These are phyloP conservation scores for Oxytropis ochrocephala DNA, from an alignment of 306 rosid genomes.

Conservation along the genomic window DNA sequence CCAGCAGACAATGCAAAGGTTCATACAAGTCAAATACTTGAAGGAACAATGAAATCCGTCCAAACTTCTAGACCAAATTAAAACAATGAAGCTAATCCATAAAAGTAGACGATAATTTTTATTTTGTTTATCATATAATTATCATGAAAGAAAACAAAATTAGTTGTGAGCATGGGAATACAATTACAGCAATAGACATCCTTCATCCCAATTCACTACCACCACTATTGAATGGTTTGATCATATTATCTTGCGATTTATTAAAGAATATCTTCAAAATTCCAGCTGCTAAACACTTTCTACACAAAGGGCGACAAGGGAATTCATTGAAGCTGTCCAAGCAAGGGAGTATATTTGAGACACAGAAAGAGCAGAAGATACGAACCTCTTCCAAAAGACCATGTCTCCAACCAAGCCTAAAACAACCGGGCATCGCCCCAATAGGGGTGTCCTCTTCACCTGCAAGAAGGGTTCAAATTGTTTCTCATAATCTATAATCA, in stretches of 20 bases:
- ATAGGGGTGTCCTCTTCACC: conserved; percentile 89
- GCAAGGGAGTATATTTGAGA: not conserved
- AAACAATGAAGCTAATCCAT: not conserved
- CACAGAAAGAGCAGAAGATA: not conserved
- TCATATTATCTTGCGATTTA: not conserved
- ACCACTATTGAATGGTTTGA: not conserved
- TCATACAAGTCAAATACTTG: conserved; percentile 6
- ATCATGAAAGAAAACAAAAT: not conserved
- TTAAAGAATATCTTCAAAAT: not conserved
- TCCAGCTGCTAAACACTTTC: not conserved
- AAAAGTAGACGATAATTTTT: not conserved
- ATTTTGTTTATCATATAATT: not conserved
- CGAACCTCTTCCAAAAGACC: conserved; percentile 90
- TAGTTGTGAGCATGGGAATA: not conserved
- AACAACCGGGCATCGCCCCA: conserved; percentile 99
- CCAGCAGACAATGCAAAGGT: not conserved
- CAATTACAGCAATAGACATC: not conserved
- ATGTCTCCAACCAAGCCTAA: conserved; percentile 96
- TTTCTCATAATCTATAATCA: conserved; percentile 14
- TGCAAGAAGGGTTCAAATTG: conserved; percentile 27
- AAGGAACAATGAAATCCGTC: not conserved
- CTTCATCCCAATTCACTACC: not conserved
- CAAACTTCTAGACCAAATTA: conserved; percentile 5
- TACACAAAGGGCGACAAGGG: not conserved
- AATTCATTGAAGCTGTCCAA: not conserved